Conservation (phyloP, 345 rosid genomes). For the Populus alba region DNA sequence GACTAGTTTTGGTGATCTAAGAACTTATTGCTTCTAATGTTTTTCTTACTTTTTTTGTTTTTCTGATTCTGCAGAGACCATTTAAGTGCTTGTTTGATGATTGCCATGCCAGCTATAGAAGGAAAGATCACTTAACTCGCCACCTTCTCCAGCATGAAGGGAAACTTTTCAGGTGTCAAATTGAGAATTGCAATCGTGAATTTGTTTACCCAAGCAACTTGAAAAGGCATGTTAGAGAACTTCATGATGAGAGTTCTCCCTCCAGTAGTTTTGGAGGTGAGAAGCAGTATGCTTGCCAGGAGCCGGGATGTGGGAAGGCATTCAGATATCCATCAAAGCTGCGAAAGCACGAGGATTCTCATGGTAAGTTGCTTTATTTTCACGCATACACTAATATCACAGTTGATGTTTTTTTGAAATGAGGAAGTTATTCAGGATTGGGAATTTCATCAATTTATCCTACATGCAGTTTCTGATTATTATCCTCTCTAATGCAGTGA, state of each 20-base stretch:
- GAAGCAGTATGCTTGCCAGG: conserved; percentile 54
- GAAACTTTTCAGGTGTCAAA: conserved; percentile 63
- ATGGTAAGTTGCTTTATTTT: conserved; percentile 44
- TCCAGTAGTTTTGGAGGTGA: conserved; percentile 11
- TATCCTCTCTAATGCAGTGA: conserved; percentile 44
- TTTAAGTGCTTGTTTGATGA: conserved; percentile 61
- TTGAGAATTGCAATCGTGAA: conserved; percentile 49
- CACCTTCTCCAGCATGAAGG: conserved; percentile 72
- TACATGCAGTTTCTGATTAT: conserved; percentile 9
- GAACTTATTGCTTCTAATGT: not conserved
- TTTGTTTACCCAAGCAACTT: conserved; percentile 56
- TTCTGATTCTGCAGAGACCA: conserved; percentile 53
- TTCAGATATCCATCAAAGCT: conserved; percentile 63
- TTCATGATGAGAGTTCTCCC: conserved; percentile 36
- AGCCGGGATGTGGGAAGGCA: conserved; percentile 75
- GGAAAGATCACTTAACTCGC: conserved; percentile 89
- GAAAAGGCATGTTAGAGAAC: conserved; percentile 54
- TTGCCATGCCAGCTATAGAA: conserved; percentile 67
- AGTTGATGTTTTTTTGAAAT: not conserved
- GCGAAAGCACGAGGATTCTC: conserved; percentile 67
- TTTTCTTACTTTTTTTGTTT: not conserved
- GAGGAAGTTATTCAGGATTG: no score
- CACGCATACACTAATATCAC: not conserved
- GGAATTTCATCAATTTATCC: not conserved
- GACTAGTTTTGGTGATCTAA: not conserved